phyloP scores from a whole-genome alignment of 352 stramenopile species.

The Globisporangium emineosum region DNA sequence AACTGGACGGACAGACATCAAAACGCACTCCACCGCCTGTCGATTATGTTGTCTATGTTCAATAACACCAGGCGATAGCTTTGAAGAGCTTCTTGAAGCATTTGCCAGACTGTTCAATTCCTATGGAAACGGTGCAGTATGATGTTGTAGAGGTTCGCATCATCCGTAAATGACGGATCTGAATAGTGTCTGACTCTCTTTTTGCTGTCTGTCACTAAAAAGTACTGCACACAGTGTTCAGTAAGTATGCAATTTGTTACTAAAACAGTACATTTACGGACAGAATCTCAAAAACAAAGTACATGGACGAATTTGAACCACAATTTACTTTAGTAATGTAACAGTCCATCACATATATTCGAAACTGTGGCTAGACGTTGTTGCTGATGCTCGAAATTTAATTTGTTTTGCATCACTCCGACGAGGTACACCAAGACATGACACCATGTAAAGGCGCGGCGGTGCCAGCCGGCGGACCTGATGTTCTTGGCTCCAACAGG shows the following conservation, averaged over 20 bases:
- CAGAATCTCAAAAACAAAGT: too few relatives aligned
- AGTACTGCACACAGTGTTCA: background rate
- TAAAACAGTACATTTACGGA: too few relatives aligned
- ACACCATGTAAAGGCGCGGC: background rate
- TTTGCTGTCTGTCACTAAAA: background rate
- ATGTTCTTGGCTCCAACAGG: conserved; percentile 1
- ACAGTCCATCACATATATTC: too few relatives aligned
- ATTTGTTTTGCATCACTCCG: background rate
- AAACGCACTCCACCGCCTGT: background rate
- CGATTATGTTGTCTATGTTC: background rate
- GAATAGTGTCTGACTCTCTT: background rate
- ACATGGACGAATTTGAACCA: too few relatives aligned
- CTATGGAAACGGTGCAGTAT: background rate
- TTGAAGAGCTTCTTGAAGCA: background rate
- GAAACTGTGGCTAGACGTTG: background rate
- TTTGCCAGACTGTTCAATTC: background rate
- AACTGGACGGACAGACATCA: background rate
- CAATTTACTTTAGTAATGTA: too few relatives aligned
- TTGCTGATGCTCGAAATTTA: background rate
- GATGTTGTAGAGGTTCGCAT: background rate
- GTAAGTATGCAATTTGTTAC: background rate
- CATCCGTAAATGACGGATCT: background rate
- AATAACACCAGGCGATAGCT: background rate
- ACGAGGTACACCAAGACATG: background rate
- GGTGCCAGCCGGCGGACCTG: background rate